Evolutionary conservation across 2,329 filamentous ascomycete species (phyloP), one percentile per base, ranked within the genome.

Genomic region (Botrytis paeoniae): DNA sequence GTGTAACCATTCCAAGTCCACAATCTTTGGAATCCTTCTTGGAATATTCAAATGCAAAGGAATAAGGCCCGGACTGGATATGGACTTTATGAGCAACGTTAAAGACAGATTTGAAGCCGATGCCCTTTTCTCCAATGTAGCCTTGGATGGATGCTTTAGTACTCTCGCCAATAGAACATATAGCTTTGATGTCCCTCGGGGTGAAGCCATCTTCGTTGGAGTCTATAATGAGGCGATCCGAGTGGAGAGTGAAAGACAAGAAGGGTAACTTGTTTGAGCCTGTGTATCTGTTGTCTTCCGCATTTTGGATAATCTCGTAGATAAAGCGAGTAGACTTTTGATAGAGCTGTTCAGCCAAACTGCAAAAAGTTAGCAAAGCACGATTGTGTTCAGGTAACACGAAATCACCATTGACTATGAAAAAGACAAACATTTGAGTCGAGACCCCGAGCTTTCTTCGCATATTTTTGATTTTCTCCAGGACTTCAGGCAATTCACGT

Each of bases 211-310:
- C 48, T 54, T n/a, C 48, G 48, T 54, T 54, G 48, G 48, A 54
- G 2, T n/a, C 48, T n/a, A 54, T 54, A 0, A 54, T n/a, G 5
- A 54, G 2, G 2, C 25, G 48, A 12, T 54, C 48, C 12, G 12
- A 7, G 5, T 54, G 25, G 2, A 54, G 48, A 54, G 4, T 54
- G 48, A 54, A 54, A 54, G 48, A 54, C 48, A 54, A 12, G 25
- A 3, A n/a, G 5, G 48, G 48, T 6, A 5, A n/a, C 18, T 7
- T n/a, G 2, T 3, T 54, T n/a, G 48, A 3, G 48, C 0, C 6
- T n/a, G 25, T 54, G 14, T 54, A 54, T 7, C 3, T n/a, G 5
- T n/a, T 54, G 5, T 54, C 25, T 54, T 54, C 48, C 2, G 25
- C 48, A 54, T 54, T 54, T 54, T 54, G 25, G 3, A n/a, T n/a